A percentile compares a stretch with the other conserved stretches of the same genome.
Conservation (phyloP, 768 basidiomycete genomes). For the Tricholoma matsutake region DNA sequence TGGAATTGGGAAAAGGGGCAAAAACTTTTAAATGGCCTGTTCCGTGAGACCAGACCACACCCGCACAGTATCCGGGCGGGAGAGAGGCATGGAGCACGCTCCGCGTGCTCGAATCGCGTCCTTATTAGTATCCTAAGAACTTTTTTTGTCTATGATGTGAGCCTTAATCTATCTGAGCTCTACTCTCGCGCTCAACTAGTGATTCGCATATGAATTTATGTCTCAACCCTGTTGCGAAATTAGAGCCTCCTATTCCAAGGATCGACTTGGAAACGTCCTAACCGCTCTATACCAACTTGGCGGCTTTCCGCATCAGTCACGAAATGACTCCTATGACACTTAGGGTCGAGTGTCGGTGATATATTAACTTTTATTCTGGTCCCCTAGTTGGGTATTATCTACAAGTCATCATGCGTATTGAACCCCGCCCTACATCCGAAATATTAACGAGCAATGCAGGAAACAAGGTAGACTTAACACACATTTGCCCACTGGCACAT, state of each 20-base stretch:
- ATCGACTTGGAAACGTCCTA: no score
- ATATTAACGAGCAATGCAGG: neutral
- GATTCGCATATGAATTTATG: neutral
- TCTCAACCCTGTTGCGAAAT: neutral
- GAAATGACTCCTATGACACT: no score
- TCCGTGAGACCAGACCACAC: neutral
- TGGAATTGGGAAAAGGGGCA: neutral
- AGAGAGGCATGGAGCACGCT: neutral
- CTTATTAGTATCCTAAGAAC: no score
- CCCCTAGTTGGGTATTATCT: neutral
- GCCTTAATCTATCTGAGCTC: no score
- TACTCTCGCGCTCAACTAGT: neutral
- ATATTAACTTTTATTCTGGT: no score
- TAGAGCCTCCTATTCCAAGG: neutral
- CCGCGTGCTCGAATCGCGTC: neutral
- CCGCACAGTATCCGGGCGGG: neutral
- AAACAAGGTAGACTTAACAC: neutral
- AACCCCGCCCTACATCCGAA: neutral
- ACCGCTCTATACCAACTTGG: no score
- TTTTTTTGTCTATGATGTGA: no score
- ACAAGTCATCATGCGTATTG: conserved; percentile 1
- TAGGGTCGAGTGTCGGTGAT: no score
- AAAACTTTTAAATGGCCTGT: neutral
- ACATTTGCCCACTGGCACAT: neutral
- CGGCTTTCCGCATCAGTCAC: no score